Evolutionary conservation across 225 moss, liverwort and hornwort genomes (phyloP), one percentile per base, ranked within the genome.

Genomic region (Anthoceros angustus): DNA sequence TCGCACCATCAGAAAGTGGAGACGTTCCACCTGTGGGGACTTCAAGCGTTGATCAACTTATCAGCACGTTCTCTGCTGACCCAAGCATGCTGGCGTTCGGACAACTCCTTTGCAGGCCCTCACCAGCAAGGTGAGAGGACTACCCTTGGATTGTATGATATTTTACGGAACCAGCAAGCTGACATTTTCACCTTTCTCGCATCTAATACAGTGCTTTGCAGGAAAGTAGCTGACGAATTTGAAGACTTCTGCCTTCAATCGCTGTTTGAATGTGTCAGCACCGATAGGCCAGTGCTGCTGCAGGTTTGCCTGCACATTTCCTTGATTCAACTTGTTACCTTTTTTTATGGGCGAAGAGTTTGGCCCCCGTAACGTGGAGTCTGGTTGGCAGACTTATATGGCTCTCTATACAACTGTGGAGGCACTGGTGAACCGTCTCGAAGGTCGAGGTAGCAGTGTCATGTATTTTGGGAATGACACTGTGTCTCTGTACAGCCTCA

Each of bases 21-120:
- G 43, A 41, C n/a, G 76, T 73, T 42, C 77, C 74, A 61, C 75
- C 68, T 48, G 74, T 83, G 62, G 82, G 85, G 63, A 71, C 78
- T 15, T 92, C 95, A 61, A 87, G 87, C 72, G 81, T 98, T 48
- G 94, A 95, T 69, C 98, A 98, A 77, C 79, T 98, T 55, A 87
- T 98, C 66, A 92, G 98, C 79, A 89, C 98, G 39, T 98, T 98
- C 70, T 98, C 98, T 32, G 98, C 88, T 39, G 98, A 98, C 77
- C 92, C 98, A 25, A 98, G 98, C 80, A 92, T 98, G 84, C 75
- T 89, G 14, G 92, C 98, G 40, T 98, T 98, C 70, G 87, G 92
- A 20, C 98, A 87, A 67, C 87, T 98, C 68, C 87, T 92, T 43
- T 86, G 85, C 80, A 80, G 85, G 45, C 77, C 83, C 60, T 80